These are phyloP conservation scores for Thuidium tamariscinum DNA, from an alignment of 225 moss, liverwort and hornwort genomes.

Conservation along the genomic window DNA sequence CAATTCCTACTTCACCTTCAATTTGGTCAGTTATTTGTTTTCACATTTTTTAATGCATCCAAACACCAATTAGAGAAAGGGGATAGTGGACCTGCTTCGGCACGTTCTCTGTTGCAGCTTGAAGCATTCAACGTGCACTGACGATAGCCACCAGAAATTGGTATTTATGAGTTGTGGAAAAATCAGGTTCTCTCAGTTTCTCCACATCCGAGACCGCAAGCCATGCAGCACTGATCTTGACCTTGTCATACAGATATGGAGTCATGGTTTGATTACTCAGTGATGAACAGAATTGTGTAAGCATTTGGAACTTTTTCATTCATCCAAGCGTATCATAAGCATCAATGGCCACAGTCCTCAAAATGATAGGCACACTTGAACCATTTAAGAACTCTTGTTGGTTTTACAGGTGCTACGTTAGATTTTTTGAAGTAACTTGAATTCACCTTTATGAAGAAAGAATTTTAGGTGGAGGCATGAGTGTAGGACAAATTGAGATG, in stretches of 20 bases:
- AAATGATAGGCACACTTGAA: no score
- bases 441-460: no score
- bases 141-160: neutral
- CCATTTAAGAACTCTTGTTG: no score
- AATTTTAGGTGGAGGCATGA: no score
- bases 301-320: no score
- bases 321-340: no score
- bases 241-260: neutral
- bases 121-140: neutral
- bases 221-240: neutral
- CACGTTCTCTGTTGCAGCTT: neutral
- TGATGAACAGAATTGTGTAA: no score
- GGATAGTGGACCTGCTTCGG: neutral
- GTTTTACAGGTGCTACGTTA: no score
- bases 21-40: neutral
- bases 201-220: neutral
- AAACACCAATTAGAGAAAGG: neutral
- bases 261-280: neutral
- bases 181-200: neutral
- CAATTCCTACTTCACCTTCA: neutral
- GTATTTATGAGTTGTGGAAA: neutral
- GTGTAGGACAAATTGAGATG: no score
- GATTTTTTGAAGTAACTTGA: no score
- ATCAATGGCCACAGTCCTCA: no score
- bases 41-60: neutral